Conservation (phyloP, 78 protist species). For the Emiliania huxleyi region DNA sequence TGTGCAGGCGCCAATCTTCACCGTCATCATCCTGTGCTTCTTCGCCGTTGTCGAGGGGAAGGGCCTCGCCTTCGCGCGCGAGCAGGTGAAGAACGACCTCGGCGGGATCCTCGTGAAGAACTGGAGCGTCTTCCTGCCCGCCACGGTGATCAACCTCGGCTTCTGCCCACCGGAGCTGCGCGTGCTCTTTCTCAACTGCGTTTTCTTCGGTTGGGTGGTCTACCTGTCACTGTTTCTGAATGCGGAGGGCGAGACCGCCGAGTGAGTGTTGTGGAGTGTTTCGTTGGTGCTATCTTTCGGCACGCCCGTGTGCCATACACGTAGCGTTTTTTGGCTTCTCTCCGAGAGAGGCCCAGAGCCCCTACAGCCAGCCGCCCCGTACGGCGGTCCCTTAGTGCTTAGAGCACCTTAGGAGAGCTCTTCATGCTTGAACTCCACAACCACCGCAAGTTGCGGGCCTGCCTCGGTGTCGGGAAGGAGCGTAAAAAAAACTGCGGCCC, state of each 20-base stretch:
- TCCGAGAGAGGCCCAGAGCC: too few species aligned
- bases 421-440: too few species aligned
- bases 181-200: background rate
- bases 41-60: background rate
- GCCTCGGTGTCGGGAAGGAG: too few species aligned
- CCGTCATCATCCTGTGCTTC: background rate
- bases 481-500: too few species aligned
- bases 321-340: too few species aligned
- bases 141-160: background rate
- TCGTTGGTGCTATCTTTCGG: too few species aligned
- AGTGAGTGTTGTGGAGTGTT: too few species aligned
- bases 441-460: too few species aligned
- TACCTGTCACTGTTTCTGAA: background rate
- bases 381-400: too few species aligned
- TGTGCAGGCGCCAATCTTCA: background rate
- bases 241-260: background rate
- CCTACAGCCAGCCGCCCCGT: too few species aligned
- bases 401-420: too few species aligned
- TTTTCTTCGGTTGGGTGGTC: background rate
- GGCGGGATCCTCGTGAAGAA: slow-evolving; percentile 4
- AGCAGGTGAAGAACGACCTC: background rate
- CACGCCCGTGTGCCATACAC: too few species aligned
- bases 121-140: background rate
- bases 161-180: slow-evolving; percentile 1
- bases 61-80: background rate